Evolutionary conservation across 129 eudicot genomes (phyloP).

Genomic region (Centrapalus pauciflorus): DNA sequence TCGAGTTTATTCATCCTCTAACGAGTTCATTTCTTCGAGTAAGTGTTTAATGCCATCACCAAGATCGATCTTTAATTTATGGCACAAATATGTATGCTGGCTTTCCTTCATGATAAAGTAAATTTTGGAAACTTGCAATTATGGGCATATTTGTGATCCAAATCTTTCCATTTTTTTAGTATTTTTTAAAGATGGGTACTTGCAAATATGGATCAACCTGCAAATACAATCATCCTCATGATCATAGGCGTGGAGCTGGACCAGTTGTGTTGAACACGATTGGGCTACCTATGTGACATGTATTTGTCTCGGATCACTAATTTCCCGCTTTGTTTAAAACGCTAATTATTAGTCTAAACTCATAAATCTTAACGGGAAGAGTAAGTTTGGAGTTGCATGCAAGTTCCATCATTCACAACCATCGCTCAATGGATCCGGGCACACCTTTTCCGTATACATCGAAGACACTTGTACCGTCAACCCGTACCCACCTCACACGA

Average conservation of each 20-base stretch:
- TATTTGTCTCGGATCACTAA: constrained; percentile 16
- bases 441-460: constrained; percentile 33
- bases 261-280: constrained; percentile 42
- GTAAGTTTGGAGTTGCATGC: constrained; percentile 86
- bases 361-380: constrained; percentile 44
- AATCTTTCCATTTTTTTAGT: constrained; percentile 43
- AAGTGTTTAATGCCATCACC: background rate
- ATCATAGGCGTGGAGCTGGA: constrained; percentile 55
- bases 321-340: too few species aligned
- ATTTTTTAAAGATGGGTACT: constrained; percentile 77
- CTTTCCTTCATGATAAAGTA: too few species aligned
- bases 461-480: constrained; percentile 36
- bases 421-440: constrained; percentile 31
- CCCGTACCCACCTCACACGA: constrained; percentile 30
- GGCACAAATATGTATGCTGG: background rate
- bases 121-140: too few species aligned
- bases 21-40: background rate
- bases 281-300: constrained; percentile 87
- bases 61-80: background rate
- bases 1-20: background rate
- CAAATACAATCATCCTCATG: constrained; percentile 84
- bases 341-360: background rate
- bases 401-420: constrained; percentile 86
- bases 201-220: constrained; percentile 90
- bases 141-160: constrained; percentile 1